Percentiles rank a stretch among this genome's conserved stretches.
Conservation (phyloP, 1,139 yeast species). For the Yamadazyma oceani region DNA sequence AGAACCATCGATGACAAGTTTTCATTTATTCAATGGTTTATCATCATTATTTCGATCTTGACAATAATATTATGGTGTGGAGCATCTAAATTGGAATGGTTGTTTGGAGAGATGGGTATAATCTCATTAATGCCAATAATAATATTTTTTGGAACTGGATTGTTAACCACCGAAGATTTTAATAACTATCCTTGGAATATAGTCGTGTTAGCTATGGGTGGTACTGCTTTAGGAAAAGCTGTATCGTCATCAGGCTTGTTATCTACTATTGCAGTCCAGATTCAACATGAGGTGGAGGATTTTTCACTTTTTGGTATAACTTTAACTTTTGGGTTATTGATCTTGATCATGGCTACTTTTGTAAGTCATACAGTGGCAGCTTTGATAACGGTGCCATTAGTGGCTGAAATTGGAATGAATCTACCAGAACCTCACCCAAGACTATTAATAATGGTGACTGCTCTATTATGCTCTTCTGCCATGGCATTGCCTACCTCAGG, state of each 20-base stretch:
- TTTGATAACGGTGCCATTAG: slow-evolving; percentile 66
- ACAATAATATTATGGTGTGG: slow-evolving; percentile 77
- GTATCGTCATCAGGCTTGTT: slow-evolving; percentile 71
- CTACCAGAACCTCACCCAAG: slow-evolving; percentile 58
- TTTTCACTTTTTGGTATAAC: slow-evolving; percentile 61
- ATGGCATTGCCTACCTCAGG: slow-evolving; percentile 80
- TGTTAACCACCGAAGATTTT: slow-evolving; percentile 63
- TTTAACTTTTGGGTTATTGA: slow-evolving; percentile 64
- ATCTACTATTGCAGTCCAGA: slow-evolving; percentile 58
- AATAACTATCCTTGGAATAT: slow-evolving; percentile 78
- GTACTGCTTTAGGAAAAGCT: slow-evolving; percentile 72
- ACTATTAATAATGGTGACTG: slow-evolving; percentile 64
- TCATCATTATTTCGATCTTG: slow-evolving; percentile 47
- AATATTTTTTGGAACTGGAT: slow-evolving; percentile 68
- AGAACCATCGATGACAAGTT: slow-evolving; percentile 62
- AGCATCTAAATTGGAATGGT: slow-evolving; percentile 52
- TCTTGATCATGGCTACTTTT: slow-evolving; percentile 82
- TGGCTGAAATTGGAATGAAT: slow-evolving; percentile 64
- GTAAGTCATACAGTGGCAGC: slow-evolving; percentile 81
- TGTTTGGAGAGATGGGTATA: slow-evolving; percentile 72
- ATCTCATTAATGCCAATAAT: slow-evolving; percentile 67
- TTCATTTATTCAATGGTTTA: slow-evolving; percentile 63
- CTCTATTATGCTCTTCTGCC: slow-evolving; percentile 69
- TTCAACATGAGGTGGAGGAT: slow-evolving; percentile 55
- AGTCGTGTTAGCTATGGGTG: slow-evolving; percentile 77